Base-by-base conservation (phyloP, 768 basidiomycete genomes). In the Tricholoma hemisulphureum region DNA sequence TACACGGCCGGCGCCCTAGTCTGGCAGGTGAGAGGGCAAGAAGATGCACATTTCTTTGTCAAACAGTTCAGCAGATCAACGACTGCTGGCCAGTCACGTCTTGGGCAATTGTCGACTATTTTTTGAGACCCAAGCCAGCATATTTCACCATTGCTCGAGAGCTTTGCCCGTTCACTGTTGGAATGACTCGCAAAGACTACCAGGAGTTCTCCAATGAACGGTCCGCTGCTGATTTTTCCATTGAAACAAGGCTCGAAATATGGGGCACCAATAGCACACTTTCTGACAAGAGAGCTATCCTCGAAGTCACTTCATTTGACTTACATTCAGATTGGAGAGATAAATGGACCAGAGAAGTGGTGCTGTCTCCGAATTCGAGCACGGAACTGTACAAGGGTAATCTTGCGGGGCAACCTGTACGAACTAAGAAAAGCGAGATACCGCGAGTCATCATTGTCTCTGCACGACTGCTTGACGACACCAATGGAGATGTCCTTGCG, bases 21-120 rank as follows among this genome's bases (percentile, higher is more conserved):
- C 23, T 98, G 95, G 95, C 94, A 96, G 85, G 87, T 93, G 64
- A 73, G 80, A 37, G n/a, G 16, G 35, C 41, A 2, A 13, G 21
- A 43, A 29, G 31, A 20, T 45, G 51, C 9, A 61, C 20, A 16
- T 29, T 24, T 24, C 18, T 4, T 10, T 7, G 20, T 6, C 41
- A n/a, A 26, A 32, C 24, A 7, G 49, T 10, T 39, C 45, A 24
- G 23, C 34, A 92, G 87, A 79, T 93, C 61, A 93, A 93, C 63
- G 91, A 94, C 67, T 95, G 93, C 71, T 97, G 94, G 93, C 95
- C 95, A 14, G 86, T 86, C 51, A 93, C 93, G 8, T 94, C 92
- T 29, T 97, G 95, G 95, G 86, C 91, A 4, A 95, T 97, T 64
- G 83, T 87, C 34, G 95, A 98, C 72, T 95, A 96, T 75, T 97